A percentile compares a stretch with the other conserved stretches of the same genome.
phyloP scores from a whole-genome alignment of 2,329 filamentous ascomycete species.

The Alternaria sp. region DNA sequence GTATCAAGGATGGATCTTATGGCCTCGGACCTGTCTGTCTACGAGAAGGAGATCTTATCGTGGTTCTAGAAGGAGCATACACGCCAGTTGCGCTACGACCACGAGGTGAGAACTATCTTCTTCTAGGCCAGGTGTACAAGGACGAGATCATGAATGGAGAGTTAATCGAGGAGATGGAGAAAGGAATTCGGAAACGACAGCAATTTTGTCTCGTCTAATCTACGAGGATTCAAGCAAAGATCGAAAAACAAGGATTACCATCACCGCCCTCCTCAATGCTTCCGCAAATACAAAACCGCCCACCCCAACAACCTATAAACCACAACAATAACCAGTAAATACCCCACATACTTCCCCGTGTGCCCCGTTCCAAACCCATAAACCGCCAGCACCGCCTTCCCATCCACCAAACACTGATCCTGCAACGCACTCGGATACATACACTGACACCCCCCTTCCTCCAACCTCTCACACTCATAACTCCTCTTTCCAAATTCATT shows the following conservation, averaged over 20 bases:
- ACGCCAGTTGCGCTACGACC: background rate
- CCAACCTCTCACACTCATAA: conserved; percentile 63
- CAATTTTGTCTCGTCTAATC: background rate
- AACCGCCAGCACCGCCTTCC: conserved; percentile 69
- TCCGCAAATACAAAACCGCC: conserved; percentile 60
- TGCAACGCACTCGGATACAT: conserved; percentile 72
- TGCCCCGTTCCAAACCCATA: conserved; percentile 72
- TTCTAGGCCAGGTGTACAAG: background rate
- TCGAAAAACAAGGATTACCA: background rate
- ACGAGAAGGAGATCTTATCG: background rate
- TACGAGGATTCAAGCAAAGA: background rate
- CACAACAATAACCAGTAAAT: conserved; percentile 76
- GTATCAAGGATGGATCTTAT: background rate
- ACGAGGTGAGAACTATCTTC: background rate
- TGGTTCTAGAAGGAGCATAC: background rate
- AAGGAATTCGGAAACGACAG: background rate
- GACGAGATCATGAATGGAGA: background rate
- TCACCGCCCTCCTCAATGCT: conserved; percentile 17
- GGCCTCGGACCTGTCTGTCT: background rate
- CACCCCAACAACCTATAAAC: conserved; percentile 75
- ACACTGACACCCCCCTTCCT: conserved; percentile 63
- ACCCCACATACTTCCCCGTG: conserved; percentile 74
- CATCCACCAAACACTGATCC: conserved; percentile 71
- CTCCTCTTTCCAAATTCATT: conserved; percentile 76
- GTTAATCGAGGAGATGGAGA: background rate